Base-by-base conservation (phyloP, 495 filamentous ascomycete species). In the Penicillium verhagenii region DNA sequence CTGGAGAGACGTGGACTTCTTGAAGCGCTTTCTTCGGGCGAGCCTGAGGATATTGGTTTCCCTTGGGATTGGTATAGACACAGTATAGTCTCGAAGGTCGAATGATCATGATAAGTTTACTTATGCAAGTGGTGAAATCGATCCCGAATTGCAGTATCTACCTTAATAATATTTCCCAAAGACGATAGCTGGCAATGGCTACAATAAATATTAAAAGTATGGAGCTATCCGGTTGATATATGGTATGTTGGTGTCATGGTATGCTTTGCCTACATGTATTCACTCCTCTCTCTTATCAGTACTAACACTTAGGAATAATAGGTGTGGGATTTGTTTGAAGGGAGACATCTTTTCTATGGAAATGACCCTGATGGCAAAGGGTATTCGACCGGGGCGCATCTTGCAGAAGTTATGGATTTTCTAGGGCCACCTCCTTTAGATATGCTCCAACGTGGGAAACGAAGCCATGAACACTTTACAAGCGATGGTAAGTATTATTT, bases 271-370 rank as follows among this genome's bases (percentile, higher is more conserved):
- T n/a, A n/a, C n/a, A n/a, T n/a, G n/a, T n/a, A n/a, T n/a, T n/a
- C n/a, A n/a, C n/a, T n/a, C n/a, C n/a, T n/a, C n/a, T 19, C 43
- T 11, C 21, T 14, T 4, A 45, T 35, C 23, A 43, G 57, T 38
- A 45, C 59, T n/a, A n/a, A n/a, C n/a, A n/a, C n/a, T n/a, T n/a
- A n/a, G n/a, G n/a, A n/a, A n/a, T n/a, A n/a, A n/a, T n/a, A 63
- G 76, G 59, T 75, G 7, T 80, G 76, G 76, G 70, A 78, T 57
- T 40, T 79, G 1, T 77, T 77, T 48, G 73, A 80, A 56, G 72
- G 72, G 0, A 66, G 58, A 29, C 66, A 75, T 54, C 44, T 82
- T 21, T 82, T 82, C 54, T 52, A 57, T 11, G 75, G 76, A 4
- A 55, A 64, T 38, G 73, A 81, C 45, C 74, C 70, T 19, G 70